Base-by-base conservation (phyloP, 495 filamentous ascomycete genomes). In the Penicillium arizonense region DNA sequence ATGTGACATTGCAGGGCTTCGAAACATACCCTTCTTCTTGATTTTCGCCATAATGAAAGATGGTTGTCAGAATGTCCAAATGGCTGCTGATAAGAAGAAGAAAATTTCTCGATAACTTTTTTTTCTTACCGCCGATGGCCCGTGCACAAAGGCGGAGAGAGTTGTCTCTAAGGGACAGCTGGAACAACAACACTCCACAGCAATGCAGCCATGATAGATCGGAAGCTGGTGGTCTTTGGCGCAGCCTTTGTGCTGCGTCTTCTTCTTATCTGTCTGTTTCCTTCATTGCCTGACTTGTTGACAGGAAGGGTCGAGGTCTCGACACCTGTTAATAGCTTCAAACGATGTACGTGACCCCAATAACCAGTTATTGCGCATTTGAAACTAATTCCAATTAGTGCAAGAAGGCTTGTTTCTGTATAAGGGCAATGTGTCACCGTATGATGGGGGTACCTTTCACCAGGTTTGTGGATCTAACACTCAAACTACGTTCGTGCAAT, bases 391-490 rank as follows among this genome's bases (percentile, higher is more conserved):
- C 50, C 8, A 9, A 37, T 23, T 37, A 96, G 91, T 98, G 45
- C 91, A 97, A 73, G 94, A 98, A 75, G 94, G 94, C 26, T 77
- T 98, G 41, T 97, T 96, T 64, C 84, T 98, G 4, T 97, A 97
- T 63, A 92, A 87, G 47, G 90, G 92, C 61, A 94, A 96, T 79
- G 89, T 97, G 23, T 97, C 91, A 44, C 94, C 94, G 1, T 98
- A 97, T 70, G 92, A 98, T 70, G 94, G 94, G 50, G 94, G 94
- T 52, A 90, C 97, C 67, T 98, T 90, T 71, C 91, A 98, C 75
- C 94, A 98, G 74, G 87, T 87, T 71, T 45, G 66, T 41, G 18
- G 21, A 38, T 16, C 42, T 41, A 32, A 37, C 45, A 16, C 35
- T 39, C 28, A 53, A 30, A 57, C 12, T 26, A 9, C 20, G 45